A percentile compares a stretch with the other conserved stretches of the same genome.
Conservation (phyloP, 768 basidiomycete genomes). For the Russula abietina region DNA sequence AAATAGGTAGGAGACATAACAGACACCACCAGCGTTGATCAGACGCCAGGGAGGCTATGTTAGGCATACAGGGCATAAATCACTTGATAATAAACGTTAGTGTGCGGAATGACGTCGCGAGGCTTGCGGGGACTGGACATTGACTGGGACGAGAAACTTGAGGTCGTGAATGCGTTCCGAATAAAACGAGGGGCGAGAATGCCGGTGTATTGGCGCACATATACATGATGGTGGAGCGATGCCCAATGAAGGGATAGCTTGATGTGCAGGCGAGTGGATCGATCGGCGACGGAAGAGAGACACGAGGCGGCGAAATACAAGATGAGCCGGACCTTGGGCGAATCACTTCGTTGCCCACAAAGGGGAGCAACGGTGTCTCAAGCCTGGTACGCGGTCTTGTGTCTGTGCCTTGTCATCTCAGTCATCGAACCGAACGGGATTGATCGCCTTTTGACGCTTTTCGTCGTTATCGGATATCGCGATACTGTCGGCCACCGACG, state of each 20-base stretch:
- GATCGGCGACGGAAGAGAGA: conserved; percentile 38
- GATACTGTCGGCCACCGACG: conserved; percentile 16
- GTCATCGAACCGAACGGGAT: conserved; percentile 47
- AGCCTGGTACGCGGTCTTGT: conserved; percentile 61
- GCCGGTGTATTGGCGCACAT: conserved; percentile 69
- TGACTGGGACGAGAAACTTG: conserved; percentile 22
- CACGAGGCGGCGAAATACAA: conserved; percentile 38
- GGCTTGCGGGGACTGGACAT: conserved; percentile 8
- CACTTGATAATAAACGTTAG: conserved; percentile 26
- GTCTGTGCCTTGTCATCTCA: conserved; percentile 53
- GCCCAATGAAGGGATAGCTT: conserved; percentile 81
- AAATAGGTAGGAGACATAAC: conserved; percentile 26
- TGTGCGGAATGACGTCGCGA: conserved; percentile 22
- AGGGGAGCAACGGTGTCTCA: conserved; percentile 44
- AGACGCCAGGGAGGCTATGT: conserved; percentile 32
- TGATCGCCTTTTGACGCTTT: conserved; percentile 44
- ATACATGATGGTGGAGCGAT: conserved; percentile 52
- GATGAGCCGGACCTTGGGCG: conserved; percentile 44
- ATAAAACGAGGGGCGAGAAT: conserved; percentile 36
- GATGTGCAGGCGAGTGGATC: conserved; percentile 42
- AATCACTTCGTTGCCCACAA: conserved; percentile 46
- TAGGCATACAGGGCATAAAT: conserved; percentile 27
- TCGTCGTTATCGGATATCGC: conserved; percentile 19
- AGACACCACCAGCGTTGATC: conserved; percentile 38
- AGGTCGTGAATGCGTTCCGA: conserved; percentile 26